Evolutionary conservation across 2,329 filamentous ascomycete genomes (phyloP), one percentile per base, ranked within the genome.

Genomic region (Xylaria sp.): DNA sequence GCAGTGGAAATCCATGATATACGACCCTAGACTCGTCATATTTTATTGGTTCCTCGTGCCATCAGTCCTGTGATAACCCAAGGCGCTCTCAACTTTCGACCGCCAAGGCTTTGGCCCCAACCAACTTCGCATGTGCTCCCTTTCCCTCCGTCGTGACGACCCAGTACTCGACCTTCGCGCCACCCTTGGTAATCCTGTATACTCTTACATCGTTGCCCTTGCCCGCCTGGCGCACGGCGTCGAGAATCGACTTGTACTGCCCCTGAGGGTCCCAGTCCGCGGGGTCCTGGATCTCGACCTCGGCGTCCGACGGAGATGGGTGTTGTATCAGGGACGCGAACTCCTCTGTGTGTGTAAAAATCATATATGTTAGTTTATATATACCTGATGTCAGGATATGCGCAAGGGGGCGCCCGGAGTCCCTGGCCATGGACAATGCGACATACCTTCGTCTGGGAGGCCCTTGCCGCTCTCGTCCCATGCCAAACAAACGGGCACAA

Each of bases 21-120:
- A n/a, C n/a, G n/a, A n/a, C n/a, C n/a, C n/a, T n/a, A n/a, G n/a
- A n/a, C n/a, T n/a, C n/a, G n/a, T n/a, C n/a, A n/a, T n/a, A n/a
- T n/a, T n/a, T n/a, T n/a, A n/a, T n/a, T n/a, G n/a, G n/a, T n/a
- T n/a, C n/a, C n/a, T n/a, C n/a, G n/a, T n/a, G n/a, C n/a, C n/a
- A n/a, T n/a, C n/a, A n/a, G n/a, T n/a, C n/a, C 38, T 17, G 16
- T 39, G 9, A 29, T 37, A 37, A 29, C n/a, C 24, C 20, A 29
- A 22, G 19, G 18, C 37, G n/a, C 44, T n/a, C 4, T 53, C 53
- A 89, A 65, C 81, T 85, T 79, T 96, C 92, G 59, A 96, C 79
- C 21, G 88, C 84, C 73, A 91, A 75, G 9, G 88, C 90, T 79
- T 91, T 93, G 51, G 88, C 79, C 13, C 92, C 92, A 7, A 96